phyloP scores from a whole-genome alignment of 345 rosid species.

The Lepidium didymum region DNA sequence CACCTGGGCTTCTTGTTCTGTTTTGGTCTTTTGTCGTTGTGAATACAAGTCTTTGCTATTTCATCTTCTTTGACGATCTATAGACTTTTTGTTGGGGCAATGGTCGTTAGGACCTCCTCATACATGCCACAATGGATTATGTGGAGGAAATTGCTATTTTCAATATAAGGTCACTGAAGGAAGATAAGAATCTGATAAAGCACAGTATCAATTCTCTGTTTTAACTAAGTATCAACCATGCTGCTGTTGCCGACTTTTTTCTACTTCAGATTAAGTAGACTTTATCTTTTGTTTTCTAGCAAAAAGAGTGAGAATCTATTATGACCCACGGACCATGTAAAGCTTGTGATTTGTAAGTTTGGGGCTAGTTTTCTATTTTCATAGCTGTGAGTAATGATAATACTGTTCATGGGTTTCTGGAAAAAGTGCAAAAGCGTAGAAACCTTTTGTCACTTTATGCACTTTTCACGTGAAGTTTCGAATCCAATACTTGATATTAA shows the following conservation, averaged over 20 bases:
- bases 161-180: not conserved
- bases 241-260: not conserved
- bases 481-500: slow-evolving; percentile 3
- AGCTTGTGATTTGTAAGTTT: slow-evolving; percentile 1
- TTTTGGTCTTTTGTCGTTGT: not conserved
- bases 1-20: not conserved
- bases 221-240: not conserved
- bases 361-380: not conserved
- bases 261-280: not conserved
- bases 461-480: not conserved
- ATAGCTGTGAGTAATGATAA: not conserved
- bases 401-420: not conserved
- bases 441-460: slow-evolving; percentile 4
- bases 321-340: slow-evolving; percentile 8
- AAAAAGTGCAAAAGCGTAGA: slow-evolving; percentile 18
- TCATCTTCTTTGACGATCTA: not conserved
- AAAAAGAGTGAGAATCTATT: slow-evolving; percentile 11
- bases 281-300: not conserved
- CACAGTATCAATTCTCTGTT: not conserved
- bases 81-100: not conserved
- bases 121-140: not conserved
- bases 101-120: not conserved
- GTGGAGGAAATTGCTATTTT: not conserved
- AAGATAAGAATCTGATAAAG: not conserved
- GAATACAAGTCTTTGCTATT: not conserved